phyloP scores from a whole-genome alignment of 2,329 filamentous ascomycete genomes.

The Ascochyta rabiei region DNA sequence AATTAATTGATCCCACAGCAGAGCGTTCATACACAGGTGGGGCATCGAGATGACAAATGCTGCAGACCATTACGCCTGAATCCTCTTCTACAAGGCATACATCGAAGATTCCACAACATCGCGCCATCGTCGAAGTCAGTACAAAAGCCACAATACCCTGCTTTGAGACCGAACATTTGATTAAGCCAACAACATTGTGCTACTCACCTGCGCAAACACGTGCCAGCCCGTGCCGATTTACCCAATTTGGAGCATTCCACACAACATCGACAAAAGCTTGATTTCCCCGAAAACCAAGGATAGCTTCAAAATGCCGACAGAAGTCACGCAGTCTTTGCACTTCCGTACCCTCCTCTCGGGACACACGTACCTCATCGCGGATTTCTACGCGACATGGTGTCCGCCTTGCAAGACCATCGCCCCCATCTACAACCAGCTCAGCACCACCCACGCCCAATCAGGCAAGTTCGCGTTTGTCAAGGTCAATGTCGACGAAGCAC shows the following conservation, averaged over 20 bases:
- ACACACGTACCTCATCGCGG: constrained; percentile 53
- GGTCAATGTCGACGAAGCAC: constrained; percentile 61
- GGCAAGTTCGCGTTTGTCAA: constrained; percentile 59
- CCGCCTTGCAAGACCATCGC: constrained; percentile 62
- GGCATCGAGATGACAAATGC: constrained; percentile 30
- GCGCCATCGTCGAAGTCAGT: neutral
- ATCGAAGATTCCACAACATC: constrained; percentile 14
- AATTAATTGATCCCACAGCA: neutral
- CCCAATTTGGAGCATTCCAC: neutral
- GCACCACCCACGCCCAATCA: constrained; percentile 53
- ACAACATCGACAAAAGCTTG: neutral
- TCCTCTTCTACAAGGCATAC: neutral
- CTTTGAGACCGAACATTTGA: neutral
- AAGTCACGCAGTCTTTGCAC: constrained; percentile 42
- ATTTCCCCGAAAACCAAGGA: neutral
- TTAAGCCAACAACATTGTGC: neutral
- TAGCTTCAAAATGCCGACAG: constrained; percentile 34
- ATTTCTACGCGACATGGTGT: constrained; percentile 63
- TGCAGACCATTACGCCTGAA: constrained; percentile 2
- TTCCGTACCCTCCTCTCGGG: constrained; percentile 44
- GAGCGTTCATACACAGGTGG: neutral
- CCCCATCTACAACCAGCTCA: constrained; percentile 59
- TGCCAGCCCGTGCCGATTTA: neutral
- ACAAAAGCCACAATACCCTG: neutral
- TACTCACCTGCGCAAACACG: neutral